phyloP scores from a whole-genome alignment of 1,284 basidiomycete species.

The Meira nashicola region DNA sequence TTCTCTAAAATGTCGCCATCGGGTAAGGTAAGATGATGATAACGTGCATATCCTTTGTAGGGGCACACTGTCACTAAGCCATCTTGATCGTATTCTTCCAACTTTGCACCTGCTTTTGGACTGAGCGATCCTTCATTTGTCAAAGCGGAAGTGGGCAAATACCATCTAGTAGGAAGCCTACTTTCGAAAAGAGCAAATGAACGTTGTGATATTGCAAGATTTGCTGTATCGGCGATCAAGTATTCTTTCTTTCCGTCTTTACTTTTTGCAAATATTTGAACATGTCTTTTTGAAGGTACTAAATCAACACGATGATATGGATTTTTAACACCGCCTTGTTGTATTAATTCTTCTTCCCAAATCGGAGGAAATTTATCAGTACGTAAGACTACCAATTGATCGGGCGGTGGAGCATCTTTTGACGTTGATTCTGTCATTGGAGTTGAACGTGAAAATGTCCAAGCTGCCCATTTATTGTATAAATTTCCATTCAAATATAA shows the following conservation, averaged over 20 bases:
- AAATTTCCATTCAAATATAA: neutral
- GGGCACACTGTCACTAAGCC: slow-evolving; percentile 2
- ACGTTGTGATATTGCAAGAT: neutral
- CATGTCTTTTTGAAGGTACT: neutral
- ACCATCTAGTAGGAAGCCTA: slow-evolving; percentile 4
- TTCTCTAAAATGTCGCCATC: neutral
- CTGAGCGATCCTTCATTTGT: neutral
- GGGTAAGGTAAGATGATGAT: neutral
- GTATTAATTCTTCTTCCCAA: slow-evolving; percentile 8
- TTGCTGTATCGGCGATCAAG: neutral
- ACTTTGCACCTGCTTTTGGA: neutral
- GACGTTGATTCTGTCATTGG: neutral
- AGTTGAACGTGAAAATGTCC: slow-evolving; percentile 26
- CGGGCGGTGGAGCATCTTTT: neutral
- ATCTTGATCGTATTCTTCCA: neutral
- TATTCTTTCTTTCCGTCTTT: neutral
- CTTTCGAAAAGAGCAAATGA: slow-evolving; percentile 1
- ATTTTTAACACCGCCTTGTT: slow-evolving; percentile 6
- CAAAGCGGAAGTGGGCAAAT: neutral
- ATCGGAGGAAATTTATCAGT: neutral
- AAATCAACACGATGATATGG: slow-evolving; percentile 5
- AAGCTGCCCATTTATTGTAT: neutral
- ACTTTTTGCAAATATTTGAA: neutral
- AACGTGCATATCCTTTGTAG: slow-evolving; percentile 6
- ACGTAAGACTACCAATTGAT: neutral